These are phyloP conservation scores for Rickenella mellea DNA, from an alignment of 768 basidiomycete species.

Conservation along the genomic window DNA sequence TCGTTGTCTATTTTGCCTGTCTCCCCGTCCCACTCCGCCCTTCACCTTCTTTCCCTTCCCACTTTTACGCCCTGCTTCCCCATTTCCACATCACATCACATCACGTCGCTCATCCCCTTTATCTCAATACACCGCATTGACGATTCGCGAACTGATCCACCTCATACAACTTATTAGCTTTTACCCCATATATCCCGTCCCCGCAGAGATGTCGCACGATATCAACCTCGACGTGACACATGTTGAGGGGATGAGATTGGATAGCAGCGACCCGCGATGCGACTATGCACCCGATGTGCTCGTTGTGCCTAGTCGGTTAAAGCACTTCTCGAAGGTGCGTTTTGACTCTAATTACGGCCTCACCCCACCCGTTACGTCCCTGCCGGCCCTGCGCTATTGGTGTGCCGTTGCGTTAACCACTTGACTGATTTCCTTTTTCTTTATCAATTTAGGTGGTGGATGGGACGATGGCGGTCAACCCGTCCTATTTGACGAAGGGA, in stretches of 20 bases:
- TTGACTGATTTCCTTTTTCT: no score
- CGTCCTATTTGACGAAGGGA: slow-evolving; percentile 62
- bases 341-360: no score
- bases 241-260: slow-evolving; percentile 37
- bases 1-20: slow-evolving; percentile 7
- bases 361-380: no score
- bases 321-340: slow-evolving; percentile 81
- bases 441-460: slow-evolving; percentile 57
- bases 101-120: no score
- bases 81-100: no score
- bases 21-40: neutral
- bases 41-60: neutral
- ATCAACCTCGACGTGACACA: slow-evolving; percentile 90
- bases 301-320: slow-evolving; percentile 79
- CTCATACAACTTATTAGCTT: slow-evolving; percentile 71
- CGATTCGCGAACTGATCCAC: no score
- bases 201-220: slow-evolving; percentile 61
- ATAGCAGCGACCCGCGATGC: slow-evolving; percentile 16
- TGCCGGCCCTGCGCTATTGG: no score
- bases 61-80: no score
- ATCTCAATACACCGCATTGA: neutral
- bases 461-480: slow-evolving; percentile 74
- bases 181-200: slow-evolving; percentile 90
- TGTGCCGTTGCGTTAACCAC: no score
- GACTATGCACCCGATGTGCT: slow-evolving; percentile 72